Percentiles rank a stretch among this genome's conserved stretches.
These are phyloP conservation scores for Eucalyptus cloeziana DNA, from an alignment of 345 rosid genomes.

Conservation along the genomic window DNA sequence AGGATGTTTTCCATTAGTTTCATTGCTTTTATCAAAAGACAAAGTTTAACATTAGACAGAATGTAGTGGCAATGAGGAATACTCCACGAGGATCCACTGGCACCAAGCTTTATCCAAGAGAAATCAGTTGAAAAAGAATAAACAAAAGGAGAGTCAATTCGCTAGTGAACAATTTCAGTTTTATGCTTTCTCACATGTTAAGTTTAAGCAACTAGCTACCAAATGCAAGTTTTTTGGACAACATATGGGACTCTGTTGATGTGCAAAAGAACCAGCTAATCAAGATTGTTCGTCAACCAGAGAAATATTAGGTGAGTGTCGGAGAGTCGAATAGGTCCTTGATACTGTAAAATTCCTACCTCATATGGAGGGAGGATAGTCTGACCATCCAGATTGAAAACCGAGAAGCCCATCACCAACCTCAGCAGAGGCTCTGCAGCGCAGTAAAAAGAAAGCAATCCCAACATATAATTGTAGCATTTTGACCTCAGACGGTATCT, in stretches of 20 bases:
- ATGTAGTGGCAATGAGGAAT: not conserved
- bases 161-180: not conserved
- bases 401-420: slow-evolving; percentile 53
- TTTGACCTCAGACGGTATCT: slow-evolving; percentile 54
- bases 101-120: not conserved
- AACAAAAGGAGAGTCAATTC: not conserved
- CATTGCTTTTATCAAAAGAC: not conserved
- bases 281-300: not conserved
- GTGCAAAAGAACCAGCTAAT: not conserved
- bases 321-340: not conserved
- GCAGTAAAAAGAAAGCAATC: slow-evolving; percentile 53
- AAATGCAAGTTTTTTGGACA: not conserved
- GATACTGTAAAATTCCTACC: slow-evolving; percentile 19
- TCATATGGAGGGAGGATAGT: slow-evolving; percentile 61
- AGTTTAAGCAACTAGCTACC: not conserved
- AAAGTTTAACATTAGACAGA: not conserved
- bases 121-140: not conserved
- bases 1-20: not conserved
- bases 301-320: not conserved
- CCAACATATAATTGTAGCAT: slow-evolving; percentile 45
- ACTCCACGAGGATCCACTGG: not conserved
- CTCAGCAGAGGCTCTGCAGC: slow-evolving; percentile 65
- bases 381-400: slow-evolving; percentile 47
- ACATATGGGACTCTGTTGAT: not conserved
- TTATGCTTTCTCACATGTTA: not conserved